These are phyloP conservation scores for maize (Zea mays) DNA, from an alignment of 176 grass and related monocot genomes.

Conservation along the genomic window Zm-B73-REFERENCE-NAM-5.0 NC_050100.1:10667001-10667500, in stretches of 20 bases:
- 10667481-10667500: background rate
- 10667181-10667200: constrained; percentile 34
- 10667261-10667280: background rate
- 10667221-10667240: constrained; percentile 41
- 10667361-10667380: too few relatives aligned
- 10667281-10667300: too few relatives aligned
- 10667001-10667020: constrained; percentile 60
- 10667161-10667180: constrained; percentile 19
- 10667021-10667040: constrained; percentile 45
- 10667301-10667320: too few relatives aligned
- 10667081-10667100: constrained; percentile 31
- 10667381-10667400: too few relatives aligned
- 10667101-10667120: constrained; percentile 66
- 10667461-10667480: too few relatives aligned
- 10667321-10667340: too few relatives aligned
- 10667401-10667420: too few relatives aligned
- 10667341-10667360: too few relatives aligned
- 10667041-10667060: constrained; percentile 36
- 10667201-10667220: constrained; percentile 15
- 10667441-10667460: background rate
- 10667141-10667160: background rate
- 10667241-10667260: constrained; percentile 33
- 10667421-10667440: too few relatives aligned
- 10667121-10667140: constrained; percentile 42
- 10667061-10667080: constrained; percentile 54